Evolutionary conservation across 164 flowering plant species (phyloP), one percentile per base, ranked within the genome.

Genomic region (Litsea cubeba): DNA sequence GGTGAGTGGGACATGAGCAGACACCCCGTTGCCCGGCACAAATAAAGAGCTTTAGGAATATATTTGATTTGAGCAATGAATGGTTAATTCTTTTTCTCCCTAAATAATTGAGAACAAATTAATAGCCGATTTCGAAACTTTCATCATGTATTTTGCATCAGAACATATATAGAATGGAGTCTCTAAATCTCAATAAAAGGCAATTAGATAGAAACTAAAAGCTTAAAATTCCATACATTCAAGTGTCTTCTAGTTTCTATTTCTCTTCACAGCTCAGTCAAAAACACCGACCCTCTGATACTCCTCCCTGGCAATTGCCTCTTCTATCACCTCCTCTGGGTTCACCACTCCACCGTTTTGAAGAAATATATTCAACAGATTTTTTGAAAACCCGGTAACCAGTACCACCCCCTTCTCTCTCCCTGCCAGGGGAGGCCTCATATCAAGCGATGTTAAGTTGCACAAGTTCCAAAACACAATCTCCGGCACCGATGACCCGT

Each of bases 381-480:
- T 87, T 86, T 85, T 85, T 3, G 90, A 87, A 40, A 79, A 88
- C 68, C 90, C 90, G 25, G 88, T 88, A 5, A 87, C 86, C 68
- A 88, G 70, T 3, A 89, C 87, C 62, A 88, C 90, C 11, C 89
- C 88, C 2, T 63, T 71, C 79, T 83, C 81, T 18, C 17, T 50
- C 4, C 74, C 80, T 5, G 46, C 3, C 74, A 84, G 87, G 1
- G 40, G 40, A 32, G 40, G 40, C 40, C 28, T 28, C 28, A 28
- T 28, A 28, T 2, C 28, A 28, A 28, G 28, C 0, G 40, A 32
- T 32, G 40, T 5, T 32, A 5, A 5, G 40, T 5, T 2, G 7
- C 40, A 5, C 40, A 32, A 81, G 70, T 87, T 87, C 87, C 88
- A 87, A 65, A 85, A 86, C 67, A 87, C 88, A 25, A 85, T 84